Evolutionary conservation across 345 rosid species (phyloP).

Genomic region (Alliaria petiolata): DNA sequence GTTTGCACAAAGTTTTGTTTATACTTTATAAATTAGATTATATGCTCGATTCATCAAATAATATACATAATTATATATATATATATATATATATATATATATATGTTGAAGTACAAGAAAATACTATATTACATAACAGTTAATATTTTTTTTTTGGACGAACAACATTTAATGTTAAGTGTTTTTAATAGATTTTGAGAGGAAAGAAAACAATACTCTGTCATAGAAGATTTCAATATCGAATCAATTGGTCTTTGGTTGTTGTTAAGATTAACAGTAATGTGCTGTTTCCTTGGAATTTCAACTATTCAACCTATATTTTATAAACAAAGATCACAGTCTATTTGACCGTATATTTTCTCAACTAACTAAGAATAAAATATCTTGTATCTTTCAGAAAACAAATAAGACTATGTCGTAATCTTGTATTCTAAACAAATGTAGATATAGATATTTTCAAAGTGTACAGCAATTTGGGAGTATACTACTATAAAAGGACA

Average conservation of each 20-base stretch:
- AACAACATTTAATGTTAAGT: too few relatives aligned
- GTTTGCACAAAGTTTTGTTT: background rate
- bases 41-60: background rate
- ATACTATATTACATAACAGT: too few relatives aligned
- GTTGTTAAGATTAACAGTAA: background rate
- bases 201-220: background rate
- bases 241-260: background rate
- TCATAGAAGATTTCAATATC: background rate
- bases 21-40: too few relatives aligned
- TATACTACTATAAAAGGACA: background rate
- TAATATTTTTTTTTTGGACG: too few relatives aligned
- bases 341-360: constrained; percentile 6
- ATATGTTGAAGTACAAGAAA: too few relatives aligned
- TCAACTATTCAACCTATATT: background rate
- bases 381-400: background rate
- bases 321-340: background rate
- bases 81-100: too few relatives aligned
- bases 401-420: background rate
- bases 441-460: background rate
- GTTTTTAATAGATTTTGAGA: background rate
- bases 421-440: background rate
- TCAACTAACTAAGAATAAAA: background rate
- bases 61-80: too few relatives aligned
- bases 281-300: background rate
- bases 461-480: background rate